Evolutionary conservation across 257 asterid species (phyloP).

Genomic region (Lantana camara): DNA sequence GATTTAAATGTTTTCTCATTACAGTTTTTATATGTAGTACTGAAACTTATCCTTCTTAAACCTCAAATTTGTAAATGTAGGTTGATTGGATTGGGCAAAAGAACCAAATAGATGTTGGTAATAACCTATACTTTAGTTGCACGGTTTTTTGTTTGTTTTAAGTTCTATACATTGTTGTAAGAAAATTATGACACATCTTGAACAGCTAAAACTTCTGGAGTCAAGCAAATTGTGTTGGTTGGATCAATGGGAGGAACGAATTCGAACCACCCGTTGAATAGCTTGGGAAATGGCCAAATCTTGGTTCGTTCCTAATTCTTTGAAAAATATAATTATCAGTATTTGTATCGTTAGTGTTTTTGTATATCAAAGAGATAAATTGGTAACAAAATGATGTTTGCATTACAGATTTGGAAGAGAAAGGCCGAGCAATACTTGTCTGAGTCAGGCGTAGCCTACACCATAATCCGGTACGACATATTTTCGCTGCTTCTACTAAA

Average conservation of each 20-base stretch:
- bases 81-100: constrained; percentile 96
- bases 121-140: constrained; percentile 20
- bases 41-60: too few relatives aligned
- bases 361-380: not conserved
- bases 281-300: constrained; percentile 85
- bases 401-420: constrained; percentile 84
- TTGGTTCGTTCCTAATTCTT: constrained; percentile 50
- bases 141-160: not conserved
- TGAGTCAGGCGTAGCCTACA: constrained; percentile 86
- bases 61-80: too few relatives aligned
- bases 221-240: constrained; percentile 85
- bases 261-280: constrained; percentile 71
- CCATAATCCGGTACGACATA: constrained; percentile 70
- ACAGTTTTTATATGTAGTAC: too few relatives aligned
- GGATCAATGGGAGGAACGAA: constrained; percentile 98
- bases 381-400: not conserved
- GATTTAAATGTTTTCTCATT: too few relatives aligned
- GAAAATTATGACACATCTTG: constrained; percentile 14
- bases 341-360: too few relatives aligned
- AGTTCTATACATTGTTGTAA: not conserved
- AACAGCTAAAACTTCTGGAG: constrained; percentile 94
- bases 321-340: too few relatives aligned
- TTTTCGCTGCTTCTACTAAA: not conserved
- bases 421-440: constrained; percentile 88
- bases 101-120: constrained; percentile 94